Evolutionary conservation across 1,139 yeast genomes (phyloP).

Genomic region (Protomyces macrosporus): DNA sequence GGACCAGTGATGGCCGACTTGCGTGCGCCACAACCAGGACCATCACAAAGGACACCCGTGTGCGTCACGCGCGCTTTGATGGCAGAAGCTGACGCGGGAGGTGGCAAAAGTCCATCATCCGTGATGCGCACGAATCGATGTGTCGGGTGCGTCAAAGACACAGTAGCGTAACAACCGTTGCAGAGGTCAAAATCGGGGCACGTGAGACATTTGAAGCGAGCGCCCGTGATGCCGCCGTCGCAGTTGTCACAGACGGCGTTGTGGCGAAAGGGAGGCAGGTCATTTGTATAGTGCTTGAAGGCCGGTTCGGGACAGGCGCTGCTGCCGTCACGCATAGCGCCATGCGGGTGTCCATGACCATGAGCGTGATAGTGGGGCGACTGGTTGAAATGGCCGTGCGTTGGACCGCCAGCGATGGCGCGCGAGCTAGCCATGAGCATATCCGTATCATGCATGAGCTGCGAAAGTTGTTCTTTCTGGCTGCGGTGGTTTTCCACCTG

Average conservation of each 20-base stretch:
- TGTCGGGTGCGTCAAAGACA: conserved; percentile 11
- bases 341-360: too few species aligned
- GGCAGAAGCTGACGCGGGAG: background rate
- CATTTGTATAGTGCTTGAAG: background rate
- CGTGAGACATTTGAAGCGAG: conserved; percentile 48
- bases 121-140: conserved; percentile 28
- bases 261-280: conserved; percentile 6
- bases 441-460: too few species aligned
- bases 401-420: too few species aligned
- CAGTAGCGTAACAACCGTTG: conserved; percentile 39
- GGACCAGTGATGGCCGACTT: conserved; percentile 41
- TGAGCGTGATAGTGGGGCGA: too few species aligned
- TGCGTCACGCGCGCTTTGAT: conserved; percentile 30
- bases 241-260: conserved; percentile 33
- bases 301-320: background rate
- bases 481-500: too few species aligned
- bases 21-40: conserved; percentile 39
- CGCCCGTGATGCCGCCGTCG: conserved; percentile 39
- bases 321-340: too few species aligned
- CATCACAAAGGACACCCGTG: conserved; percentile 42
- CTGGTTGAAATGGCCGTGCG: too few species aligned
- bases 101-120: conserved; percentile 3
- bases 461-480: too few species aligned
- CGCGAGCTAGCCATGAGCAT: too few species aligned
- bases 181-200: conserved; percentile 55